Evolutionary conservation across 106 monocot species (phyloP), one percentile per base, ranked within the genome.

Genomic region (Ottelia alismoides): DNA sequence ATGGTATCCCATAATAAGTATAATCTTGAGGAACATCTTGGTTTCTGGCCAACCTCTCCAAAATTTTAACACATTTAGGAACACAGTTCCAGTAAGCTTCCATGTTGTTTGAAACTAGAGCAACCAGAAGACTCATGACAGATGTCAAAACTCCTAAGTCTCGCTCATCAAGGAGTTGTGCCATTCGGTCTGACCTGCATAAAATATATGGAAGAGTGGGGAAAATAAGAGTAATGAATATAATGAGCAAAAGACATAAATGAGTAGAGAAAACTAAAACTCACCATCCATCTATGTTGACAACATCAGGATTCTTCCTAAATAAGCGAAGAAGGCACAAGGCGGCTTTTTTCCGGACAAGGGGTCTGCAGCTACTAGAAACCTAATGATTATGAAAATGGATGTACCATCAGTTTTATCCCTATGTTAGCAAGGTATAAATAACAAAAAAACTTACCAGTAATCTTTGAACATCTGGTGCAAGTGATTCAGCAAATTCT

Each of bases 41-140:
- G 57, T 88, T 96, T 51, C 84, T 81, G 3, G 88, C 78, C 57
- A 96, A 45, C 30, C 88, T 78, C 57, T 96, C 94, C 52, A 96
- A 64, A 64, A 88, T 82, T 65, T 78, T 88, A 35, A 96, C 84
- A 63, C 88, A 96, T 63, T 96, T 96, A 50, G 94, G 88, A 70
- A 96, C 76, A 65, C 94, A 88, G 66, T 88, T 96, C 94, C 94
- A 88, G 55, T 96, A 96, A 28, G 73, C 94, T 61, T 96, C 94
- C 55, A 63, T 27, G 26, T 81, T 88, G 60, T 79, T 88, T 2
- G 94, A 96, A 48, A 96, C 88, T 55, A 96, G 71, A 58, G 88
- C 73, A 74, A 96, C 88, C 52, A 96, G 74, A 63, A 96, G 88
- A 72, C 94, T 96, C 94, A 85, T 96, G 48, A 78, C 81, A 65